These are phyloP conservation scores for Hermanozyma aechmeae DNA, from an alignment of 805 yeast species.

Conservation along the genomic window DNA sequence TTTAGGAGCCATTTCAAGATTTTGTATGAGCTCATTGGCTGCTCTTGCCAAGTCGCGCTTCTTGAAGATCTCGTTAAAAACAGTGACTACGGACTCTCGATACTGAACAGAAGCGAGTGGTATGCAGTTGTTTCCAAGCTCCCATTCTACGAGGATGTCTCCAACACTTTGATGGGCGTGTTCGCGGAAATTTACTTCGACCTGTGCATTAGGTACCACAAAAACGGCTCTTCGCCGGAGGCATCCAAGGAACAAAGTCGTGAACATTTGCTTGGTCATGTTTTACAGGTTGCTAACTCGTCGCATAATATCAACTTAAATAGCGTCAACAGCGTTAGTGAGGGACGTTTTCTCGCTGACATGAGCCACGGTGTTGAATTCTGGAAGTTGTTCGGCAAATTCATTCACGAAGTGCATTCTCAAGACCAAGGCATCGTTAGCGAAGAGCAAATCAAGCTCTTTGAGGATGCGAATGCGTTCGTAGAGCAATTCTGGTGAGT, in stretches of 20 bases:
- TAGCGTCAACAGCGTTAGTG: constrained; percentile 30
- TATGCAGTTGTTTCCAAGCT: constrained; percentile 39
- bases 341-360: constrained; percentile 21
- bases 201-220: constrained; percentile 22
- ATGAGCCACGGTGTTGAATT: constrained; percentile 22
- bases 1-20: constrained; percentile 58
- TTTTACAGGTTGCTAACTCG: constrained; percentile 28
- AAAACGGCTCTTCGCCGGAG: too few species aligned
- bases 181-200: constrained; percentile 47
- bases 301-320: constrained; percentile 33
- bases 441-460: constrained; percentile 13
- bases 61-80: too few species aligned
- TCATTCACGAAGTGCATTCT: constrained; percentile 16
- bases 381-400: constrained; percentile 24
- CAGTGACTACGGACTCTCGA: too few species aligned
- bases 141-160: constrained; percentile 52
- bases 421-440: constrained; percentile 17
- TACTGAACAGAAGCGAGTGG: constrained; percentile 48
- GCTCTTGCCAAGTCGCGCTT: too few species aligned
- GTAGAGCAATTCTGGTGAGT: constrained; percentile 1
- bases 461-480: constrained; percentile 17
- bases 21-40: too few species aligned
- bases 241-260: too few species aligned
- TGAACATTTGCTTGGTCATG: constrained; percentile 25
- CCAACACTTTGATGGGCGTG: constrained; percentile 58